These are phyloP conservation scores for Brassica nigra DNA, from an alignment of 345 rosid genomes.

Conservation along the genomic window DNA sequence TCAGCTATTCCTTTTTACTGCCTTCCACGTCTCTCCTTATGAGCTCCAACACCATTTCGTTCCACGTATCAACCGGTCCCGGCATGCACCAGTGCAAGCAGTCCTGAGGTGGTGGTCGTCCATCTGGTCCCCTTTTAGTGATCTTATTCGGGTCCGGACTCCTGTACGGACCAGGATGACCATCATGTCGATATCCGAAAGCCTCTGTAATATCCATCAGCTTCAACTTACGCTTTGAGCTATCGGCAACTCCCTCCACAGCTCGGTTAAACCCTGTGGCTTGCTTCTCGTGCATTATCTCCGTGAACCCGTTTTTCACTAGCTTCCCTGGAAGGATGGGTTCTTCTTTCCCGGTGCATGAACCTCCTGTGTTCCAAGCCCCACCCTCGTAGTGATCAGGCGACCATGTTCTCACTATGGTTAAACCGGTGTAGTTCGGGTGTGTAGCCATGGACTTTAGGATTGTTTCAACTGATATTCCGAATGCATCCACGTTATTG, in stretches of 20 bases:
- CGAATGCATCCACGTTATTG: conserved; percentile 82
- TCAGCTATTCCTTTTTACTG: conserved; percentile 21
- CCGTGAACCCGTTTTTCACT: conserved; percentile 78
- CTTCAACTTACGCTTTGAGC: conserved; percentile 48
- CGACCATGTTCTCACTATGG: conserved; percentile 80
- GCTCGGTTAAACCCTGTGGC: conserved; percentile 57
- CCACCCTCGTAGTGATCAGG: conserved; percentile 99
- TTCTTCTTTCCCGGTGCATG: conserved; percentile 84
- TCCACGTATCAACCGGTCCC: conserved; percentile 96
- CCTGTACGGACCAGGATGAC: conserved; percentile 96
- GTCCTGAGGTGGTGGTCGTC: conserved; percentile 92
- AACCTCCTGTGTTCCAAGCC: conserved; percentile 97
- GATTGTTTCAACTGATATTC: conserved; percentile 81
- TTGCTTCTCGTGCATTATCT: conserved; percentile 81
- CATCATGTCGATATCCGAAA: conserved; percentile 90
- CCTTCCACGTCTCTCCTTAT: conserved; percentile 69
- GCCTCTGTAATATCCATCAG: conserved; percentile 85
- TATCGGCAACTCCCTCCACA: conserved; percentile 46
- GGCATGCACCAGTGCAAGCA: conserved; percentile 99
- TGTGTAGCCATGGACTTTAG: conserved; percentile 65
- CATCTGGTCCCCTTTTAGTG: conserved; percentile 77
- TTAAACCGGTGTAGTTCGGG: conserved; percentile 77
- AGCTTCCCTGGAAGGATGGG: conserved; percentile 65
- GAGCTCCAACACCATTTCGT: conserved; percentile 81
- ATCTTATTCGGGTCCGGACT: conserved; percentile 79